Base-by-base conservation (phyloP, 352 stramenopile genomes). In the Achlya hypogyna region DNA sequence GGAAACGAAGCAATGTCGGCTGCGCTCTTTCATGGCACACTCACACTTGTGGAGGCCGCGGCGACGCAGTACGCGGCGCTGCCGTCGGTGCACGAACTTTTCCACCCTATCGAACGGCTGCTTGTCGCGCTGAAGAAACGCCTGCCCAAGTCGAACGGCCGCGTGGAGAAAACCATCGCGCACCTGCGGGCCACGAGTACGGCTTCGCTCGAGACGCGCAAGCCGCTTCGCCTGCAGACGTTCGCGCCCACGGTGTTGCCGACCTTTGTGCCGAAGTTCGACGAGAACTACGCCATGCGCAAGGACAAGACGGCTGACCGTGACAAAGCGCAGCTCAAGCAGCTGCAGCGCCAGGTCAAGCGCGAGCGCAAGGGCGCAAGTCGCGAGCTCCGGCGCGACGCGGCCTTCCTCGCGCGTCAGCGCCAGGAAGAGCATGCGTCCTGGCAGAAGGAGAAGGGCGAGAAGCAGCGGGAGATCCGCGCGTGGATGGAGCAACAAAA, bases 401-500 rank as follows among this genome's bases (percentile, higher is more conserved):
- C 81, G 62, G 82, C 88, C 58, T 98, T 98, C 72, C 75, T 98
- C 54, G 94, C 97, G 64, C 89, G 85, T 51, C 91, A 97, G 73
- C 89, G 96, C 74, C 79, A 96, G 52, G 75, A 91, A 58, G 95
- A 98, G 62, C 88, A 97, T 69, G 71, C 86, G 27, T 56, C 58
- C 70, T 81, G 82, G 66, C 68, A 85, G 69, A 84, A 72, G 22
- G 79, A 72, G 75, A 97, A 91, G 82, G 81, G 74, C 72, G 91
- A 91, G 42, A 96, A 97, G 70, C 89, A 97, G 68, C 81, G 96
- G 71, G 96, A 98, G 81, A 98, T 98, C 74, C 96, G 91, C 72
- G 76, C 78, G 56, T 99, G 94, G 95, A 76, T 99, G 70, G 93
- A 98, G 72, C 77, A 96, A 58, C 94, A 99, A 71, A 96, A 98